Evolutionary conservation across 1,139 yeast genomes (phyloP).

Genomic region (Nakaseomyces nivariensis): DNA sequence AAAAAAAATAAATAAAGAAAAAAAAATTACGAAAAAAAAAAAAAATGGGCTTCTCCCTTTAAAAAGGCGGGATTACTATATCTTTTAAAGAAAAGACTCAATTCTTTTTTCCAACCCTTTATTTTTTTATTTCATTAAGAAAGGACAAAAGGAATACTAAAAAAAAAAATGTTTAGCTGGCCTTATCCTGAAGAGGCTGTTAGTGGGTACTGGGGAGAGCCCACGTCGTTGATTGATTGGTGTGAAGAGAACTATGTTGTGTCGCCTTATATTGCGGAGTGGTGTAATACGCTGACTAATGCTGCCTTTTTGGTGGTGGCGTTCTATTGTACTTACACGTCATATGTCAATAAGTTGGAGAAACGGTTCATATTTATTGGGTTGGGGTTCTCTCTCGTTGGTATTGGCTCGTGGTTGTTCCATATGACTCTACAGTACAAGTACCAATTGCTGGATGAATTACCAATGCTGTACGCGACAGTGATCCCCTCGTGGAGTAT

Average conservation of each 20-base stretch:
- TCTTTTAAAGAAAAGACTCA: too few species aligned
- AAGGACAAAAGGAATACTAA: too few species aligned
- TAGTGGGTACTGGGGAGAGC: slow-evolving; percentile 29
- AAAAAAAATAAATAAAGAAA: too few species aligned
- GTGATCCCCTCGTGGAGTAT: slow-evolving; percentile 90
- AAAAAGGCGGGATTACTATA: too few species aligned
- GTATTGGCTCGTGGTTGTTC: slow-evolving; percentile 85
- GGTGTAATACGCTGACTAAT: slow-evolving; percentile 71
- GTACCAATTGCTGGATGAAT: slow-evolving; percentile 81
- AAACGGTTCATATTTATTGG: slow-evolving; percentile 58
- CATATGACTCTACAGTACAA: slow-evolving; percentile 88
- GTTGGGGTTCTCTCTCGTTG: slow-evolving; percentile 78
- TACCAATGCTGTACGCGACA: slow-evolving; percentile 95
- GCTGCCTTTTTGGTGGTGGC: slow-evolving; percentile 60
- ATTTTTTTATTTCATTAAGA: too few species aligned
- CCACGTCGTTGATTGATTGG: slow-evolving; percentile 75
- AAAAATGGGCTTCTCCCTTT: too few species aligned
- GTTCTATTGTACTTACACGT: slow-evolving; percentile 50
- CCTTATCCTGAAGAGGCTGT: slow-evolving; percentile 28
- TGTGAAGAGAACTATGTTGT: slow-evolving; percentile 90
- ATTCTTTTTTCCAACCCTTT: too few species aligned
- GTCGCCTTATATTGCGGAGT: slow-evolving; percentile 69
- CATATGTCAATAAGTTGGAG: slow-evolving; percentile 52
- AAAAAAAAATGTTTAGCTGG: slow-evolving; percentile 12
- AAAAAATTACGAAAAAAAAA: too few species aligned